A percentile compares a stretch with the other conserved stretches of the same genome.
phyloP scores from a whole-genome alignment of 108 stramenopile species.

The Epithemia pelagica region DNA sequence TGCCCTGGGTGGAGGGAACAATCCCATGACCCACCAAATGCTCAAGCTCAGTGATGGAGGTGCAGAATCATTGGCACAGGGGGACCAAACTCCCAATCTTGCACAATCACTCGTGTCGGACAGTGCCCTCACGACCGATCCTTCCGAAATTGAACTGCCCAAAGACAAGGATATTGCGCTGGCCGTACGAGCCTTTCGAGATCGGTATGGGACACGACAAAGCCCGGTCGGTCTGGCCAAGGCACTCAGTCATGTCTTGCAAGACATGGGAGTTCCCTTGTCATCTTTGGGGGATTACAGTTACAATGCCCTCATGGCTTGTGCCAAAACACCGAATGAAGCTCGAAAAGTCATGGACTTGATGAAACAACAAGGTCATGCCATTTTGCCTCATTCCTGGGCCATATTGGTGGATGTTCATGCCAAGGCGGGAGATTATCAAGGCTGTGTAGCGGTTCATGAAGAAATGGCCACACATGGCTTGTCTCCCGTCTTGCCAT shows the following conservation, averaged over 20 bases:
- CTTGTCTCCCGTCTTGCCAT: constrained; percentile 50
- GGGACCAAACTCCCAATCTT: no score
- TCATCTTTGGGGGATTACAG: constrained; percentile 55
- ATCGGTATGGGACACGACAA: constrained; percentile 55
- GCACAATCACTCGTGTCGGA: not conserved
- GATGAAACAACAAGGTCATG: constrained; percentile 49
- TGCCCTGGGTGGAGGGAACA: not conserved
- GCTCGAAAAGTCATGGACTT: constrained; percentile 68
- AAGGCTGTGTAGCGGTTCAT: constrained; percentile 58
- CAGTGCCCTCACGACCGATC: not conserved
- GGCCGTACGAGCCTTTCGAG: constrained; percentile 66
- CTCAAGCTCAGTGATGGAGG: not conserved
- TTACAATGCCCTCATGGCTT: constrained; percentile 58
- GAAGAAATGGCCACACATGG: constrained; percentile 62
- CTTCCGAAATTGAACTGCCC: constrained; percentile 15
- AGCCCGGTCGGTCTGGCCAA: constrained; percentile 63
- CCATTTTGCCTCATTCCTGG: constrained; percentile 57
- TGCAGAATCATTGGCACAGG: no score
- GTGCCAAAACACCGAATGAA: constrained; percentile 63
- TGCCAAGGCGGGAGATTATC: constrained; percentile 68
- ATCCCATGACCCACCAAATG: not conserved
- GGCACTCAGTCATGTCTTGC: constrained; percentile 46
- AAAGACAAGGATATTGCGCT: constrained; percentile 64
- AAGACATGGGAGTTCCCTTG: constrained; percentile 52
- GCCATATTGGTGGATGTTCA: constrained; percentile 77